Evolutionary conservation across 176 grass and related monocot species (phyloP).

Genomic region (Oryza meridionalis): DNA sequence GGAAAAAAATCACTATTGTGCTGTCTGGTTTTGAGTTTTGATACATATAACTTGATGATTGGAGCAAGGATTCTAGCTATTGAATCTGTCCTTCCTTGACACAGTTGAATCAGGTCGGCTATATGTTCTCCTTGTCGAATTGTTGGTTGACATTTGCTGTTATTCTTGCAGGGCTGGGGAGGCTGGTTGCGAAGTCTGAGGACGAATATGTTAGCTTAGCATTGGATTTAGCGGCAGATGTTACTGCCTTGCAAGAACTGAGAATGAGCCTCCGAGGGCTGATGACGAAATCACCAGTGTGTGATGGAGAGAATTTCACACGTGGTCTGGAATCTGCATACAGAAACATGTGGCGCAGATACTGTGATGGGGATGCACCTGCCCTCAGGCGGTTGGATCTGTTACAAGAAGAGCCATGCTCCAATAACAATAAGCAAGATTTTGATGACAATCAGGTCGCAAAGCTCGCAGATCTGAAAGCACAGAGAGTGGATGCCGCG

Average conservation of each 20-base stretch:
- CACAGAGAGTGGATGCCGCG: constrained; percentile 18
- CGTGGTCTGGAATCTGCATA: constrained; percentile 85
- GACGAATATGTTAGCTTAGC: constrained; percentile 77
- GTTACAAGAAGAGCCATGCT: constrained; percentile 42
- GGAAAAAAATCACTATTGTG: neutral
- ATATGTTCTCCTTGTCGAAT: constrained; percentile 6
- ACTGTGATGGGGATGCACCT: constrained; percentile 72
- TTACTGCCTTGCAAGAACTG: constrained; percentile 74
- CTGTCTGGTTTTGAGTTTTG: neutral
- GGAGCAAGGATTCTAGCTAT: constrained; percentile 21
- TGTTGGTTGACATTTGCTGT: constrained; percentile 12
- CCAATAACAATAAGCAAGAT: constrained; percentile 43
- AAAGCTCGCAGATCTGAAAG: constrained; percentile 51
- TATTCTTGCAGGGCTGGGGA: constrained; percentile 52
- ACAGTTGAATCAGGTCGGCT: neutral
- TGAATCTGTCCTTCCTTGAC: neutral
- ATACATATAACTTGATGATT: neutral
- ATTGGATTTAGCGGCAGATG: constrained; percentile 77
- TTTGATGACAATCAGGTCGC: constrained; percentile 35
- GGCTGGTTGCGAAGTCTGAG: constrained; percentile 71
- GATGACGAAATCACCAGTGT: constrained; percentile 86
- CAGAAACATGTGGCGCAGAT: constrained; percentile 87
- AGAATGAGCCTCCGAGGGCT: constrained; percentile 78
- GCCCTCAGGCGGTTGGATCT: constrained; percentile 65
- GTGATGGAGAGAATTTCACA: constrained; percentile 77